phyloP scores from a whole-genome alignment of 805 yeast species.

The Peterozyma toletana region DNA sequence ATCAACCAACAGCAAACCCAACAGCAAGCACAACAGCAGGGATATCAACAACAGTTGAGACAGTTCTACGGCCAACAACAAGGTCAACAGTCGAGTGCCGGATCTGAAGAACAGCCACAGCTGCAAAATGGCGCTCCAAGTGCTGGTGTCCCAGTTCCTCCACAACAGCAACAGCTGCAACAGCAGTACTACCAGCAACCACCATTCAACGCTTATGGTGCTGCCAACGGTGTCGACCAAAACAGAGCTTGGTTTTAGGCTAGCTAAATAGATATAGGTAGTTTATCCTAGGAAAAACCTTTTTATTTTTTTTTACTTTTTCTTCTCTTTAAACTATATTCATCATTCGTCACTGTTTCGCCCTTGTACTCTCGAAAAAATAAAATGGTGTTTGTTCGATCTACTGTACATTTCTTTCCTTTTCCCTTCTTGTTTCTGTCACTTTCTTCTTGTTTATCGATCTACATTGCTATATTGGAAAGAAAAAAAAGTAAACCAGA shows the following conservation, averaged over 20 bases:
- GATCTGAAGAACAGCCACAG: not conserved
- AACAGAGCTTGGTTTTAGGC: slow-evolving; percentile 5
- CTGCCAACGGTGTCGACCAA: slow-evolving; percentile 1
- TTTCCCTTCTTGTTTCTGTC: no score
- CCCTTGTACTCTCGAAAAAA: no score
- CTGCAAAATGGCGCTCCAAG: slow-evolving; percentile 7
- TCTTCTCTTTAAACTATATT: no score
- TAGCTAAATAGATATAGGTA: not conserved
- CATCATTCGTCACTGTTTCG: no score
- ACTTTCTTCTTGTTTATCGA: no score
- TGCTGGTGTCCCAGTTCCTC: slow-evolving; percentile 6
- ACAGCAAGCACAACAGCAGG: slow-evolving; percentile 12
- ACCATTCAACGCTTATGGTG: slow-evolving; percentile 4
- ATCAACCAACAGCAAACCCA: slow-evolving; percentile 14
- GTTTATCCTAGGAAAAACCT: no score
- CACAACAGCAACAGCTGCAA: slow-evolving; percentile 10
- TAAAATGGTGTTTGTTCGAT: no score
- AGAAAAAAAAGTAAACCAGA: no score
- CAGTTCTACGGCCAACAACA: slow-evolving; percentile 17
- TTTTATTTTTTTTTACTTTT: no score
- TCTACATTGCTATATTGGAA: no score
- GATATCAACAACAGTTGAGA: slow-evolving; percentile 9
- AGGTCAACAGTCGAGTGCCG: not conserved
- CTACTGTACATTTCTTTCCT: no score
- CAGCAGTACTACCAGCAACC: slow-evolving; percentile 3